phyloP scores from a whole-genome alignment of 1,284 basidiomycete species.

The Pholiota adiposa region DNA sequence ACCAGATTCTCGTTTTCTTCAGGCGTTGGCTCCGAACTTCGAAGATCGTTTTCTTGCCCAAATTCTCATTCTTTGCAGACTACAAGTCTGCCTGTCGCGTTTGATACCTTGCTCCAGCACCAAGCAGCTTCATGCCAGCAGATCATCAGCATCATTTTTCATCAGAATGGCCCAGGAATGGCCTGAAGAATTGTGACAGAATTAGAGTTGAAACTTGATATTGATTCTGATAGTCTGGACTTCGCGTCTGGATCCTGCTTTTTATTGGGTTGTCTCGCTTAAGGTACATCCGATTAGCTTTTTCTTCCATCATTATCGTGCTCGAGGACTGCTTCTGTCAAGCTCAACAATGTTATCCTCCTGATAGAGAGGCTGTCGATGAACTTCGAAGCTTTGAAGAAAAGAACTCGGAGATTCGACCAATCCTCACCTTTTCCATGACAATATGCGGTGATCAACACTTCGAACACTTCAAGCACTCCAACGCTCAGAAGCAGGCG shows the following conservation, averaged over 20 bases:
- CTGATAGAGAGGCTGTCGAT: not conserved
- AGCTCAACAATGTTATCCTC: not conserved
- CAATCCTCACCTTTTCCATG: too few species aligned
- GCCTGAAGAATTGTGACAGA: not conserved
- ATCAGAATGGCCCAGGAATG: not conserved
- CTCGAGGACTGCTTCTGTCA: too few species aligned
- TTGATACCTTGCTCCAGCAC: too few species aligned
- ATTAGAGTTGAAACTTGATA: not conserved
- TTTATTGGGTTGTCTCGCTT: not conserved
- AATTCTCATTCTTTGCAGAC: too few species aligned
- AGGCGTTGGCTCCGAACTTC: not conserved
- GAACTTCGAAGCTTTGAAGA: too few species aligned
- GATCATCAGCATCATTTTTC: not conserved
- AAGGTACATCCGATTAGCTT: not conserved
- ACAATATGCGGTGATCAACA: too few species aligned
- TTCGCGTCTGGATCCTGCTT: not conserved
- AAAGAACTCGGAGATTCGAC: too few species aligned
- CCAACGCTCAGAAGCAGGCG: too few species aligned
- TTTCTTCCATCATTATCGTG: not conserved
- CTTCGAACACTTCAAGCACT: too few species aligned
- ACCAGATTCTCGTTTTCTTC: not conserved
- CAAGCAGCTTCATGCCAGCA: too few species aligned
- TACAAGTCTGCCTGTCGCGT: too few species aligned
- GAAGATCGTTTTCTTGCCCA: too few species aligned
- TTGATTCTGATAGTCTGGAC: not conserved